phyloP scores from a whole-genome alignment of 2,329 filamentous ascomycete species.

The Didymella arachidicola region DNA sequence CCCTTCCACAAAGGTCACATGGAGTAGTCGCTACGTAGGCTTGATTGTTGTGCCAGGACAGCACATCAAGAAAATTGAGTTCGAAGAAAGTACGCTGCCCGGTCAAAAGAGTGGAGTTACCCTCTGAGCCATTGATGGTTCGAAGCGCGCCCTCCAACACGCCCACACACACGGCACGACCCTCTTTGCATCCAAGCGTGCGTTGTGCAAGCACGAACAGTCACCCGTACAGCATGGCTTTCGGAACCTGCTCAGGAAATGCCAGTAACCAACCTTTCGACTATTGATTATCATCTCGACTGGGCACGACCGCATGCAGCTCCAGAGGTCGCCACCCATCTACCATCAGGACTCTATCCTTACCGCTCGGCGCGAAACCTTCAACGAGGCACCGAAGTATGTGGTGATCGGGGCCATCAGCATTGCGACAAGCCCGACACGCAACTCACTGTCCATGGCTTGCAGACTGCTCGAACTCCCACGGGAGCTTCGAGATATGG shows the following conservation, averaged over 20 bases:
- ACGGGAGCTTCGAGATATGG: conserved; percentile 1
- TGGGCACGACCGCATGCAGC: not conserved
- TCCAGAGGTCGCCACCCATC: not conserved
- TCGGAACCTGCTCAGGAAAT: not conserved
- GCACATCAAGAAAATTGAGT: conserved; percentile 85
- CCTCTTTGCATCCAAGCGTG: not conserved
- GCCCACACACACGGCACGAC: not conserved
- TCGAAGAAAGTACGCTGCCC: conserved; percentile 67
- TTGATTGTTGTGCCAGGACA: conserved; percentile 88
- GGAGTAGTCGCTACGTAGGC: conserved; percentile 87
- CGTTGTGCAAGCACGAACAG: not conserved
- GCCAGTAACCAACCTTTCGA: not conserved
- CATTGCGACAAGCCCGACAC: not conserved
- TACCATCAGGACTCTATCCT: not conserved
- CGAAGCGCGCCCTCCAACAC: not conserved
- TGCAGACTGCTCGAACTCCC: conserved; percentile 5
- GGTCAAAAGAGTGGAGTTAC: conserved; percentile 35
- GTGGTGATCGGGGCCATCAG: not conserved
- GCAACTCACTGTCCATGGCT: not conserved
- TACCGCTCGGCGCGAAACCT: not conserved
- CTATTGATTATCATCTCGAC: not conserved
- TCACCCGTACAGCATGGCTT: not conserved
- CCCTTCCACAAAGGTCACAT: conserved; percentile 66
- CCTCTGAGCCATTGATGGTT: conserved; percentile 25
- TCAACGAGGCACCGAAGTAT: not conserved